These are phyloP conservation scores for Cucumis melo DNA, from an alignment of 306 rosid species.

Conservation along the genomic window DNA sequence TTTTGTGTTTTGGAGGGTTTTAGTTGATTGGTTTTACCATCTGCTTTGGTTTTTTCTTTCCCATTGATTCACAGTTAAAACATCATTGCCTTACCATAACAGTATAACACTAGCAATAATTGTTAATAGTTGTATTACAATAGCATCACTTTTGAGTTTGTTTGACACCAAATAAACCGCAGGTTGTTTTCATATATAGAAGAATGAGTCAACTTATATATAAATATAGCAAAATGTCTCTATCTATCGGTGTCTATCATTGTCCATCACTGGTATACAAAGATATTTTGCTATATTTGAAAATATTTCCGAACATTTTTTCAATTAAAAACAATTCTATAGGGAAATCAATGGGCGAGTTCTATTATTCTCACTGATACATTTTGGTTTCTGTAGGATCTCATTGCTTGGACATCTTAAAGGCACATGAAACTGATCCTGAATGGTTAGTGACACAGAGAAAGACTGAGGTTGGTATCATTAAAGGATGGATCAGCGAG, in stretches of 20 bases:
- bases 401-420: conserved; percentile 42
- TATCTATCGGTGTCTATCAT: no score
- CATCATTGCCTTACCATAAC: background rate
- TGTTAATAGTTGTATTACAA: background rate
- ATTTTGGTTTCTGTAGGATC: conserved; percentile 28
- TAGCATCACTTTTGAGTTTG: background rate
- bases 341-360: background rate
- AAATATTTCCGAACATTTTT: no score
- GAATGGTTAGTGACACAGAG: conserved; percentile 33
- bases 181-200: no score
- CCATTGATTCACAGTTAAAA: background rate
- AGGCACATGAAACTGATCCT: conserved; percentile 22
- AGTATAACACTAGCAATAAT: background rate
- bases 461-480: conserved; percentile 19
- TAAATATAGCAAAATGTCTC: no score
- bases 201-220: no score
- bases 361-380: background rate
- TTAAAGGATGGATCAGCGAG: conserved; percentile 26
- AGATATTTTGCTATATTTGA: no score
- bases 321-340: background rate
- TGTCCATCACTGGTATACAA: no score
- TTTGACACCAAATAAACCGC: background rate
- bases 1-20: background rate
- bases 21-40: background rate
- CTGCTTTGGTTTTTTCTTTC: background rate